Conservation (phyloP, 106 monocot species). For the Dioscorea dumetorum region DNA sequence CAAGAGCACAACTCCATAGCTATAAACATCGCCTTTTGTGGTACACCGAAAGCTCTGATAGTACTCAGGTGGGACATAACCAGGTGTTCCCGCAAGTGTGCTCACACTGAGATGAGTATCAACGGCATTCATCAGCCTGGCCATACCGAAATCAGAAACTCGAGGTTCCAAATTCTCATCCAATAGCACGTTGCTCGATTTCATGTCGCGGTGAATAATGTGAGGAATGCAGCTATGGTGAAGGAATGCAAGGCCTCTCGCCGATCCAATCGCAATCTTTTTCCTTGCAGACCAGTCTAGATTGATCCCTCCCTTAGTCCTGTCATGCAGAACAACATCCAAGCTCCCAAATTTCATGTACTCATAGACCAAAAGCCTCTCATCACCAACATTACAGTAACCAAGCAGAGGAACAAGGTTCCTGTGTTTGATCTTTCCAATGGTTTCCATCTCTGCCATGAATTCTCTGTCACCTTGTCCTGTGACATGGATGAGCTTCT, state of each 20-base stretch:
- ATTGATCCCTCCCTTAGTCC: constrained; percentile 2
- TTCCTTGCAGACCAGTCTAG: constrained; percentile 62
- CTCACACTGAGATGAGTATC: constrained; percentile 85
- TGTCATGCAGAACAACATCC: constrained; percentile 44
- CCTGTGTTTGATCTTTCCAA: constrained; percentile 76
- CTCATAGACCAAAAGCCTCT: constrained; percentile 74
- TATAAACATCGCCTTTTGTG: constrained; percentile 77
- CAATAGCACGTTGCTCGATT: constrained; percentile 68
- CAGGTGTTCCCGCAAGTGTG: constrained; percentile 74
- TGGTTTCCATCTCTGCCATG: constrained; percentile 90
- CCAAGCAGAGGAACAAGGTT: constrained; percentile 82
- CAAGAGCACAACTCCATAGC: constrained; percentile 72
- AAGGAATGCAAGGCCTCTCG: constrained; percentile 72
- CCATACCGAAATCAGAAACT: constrained; percentile 89
- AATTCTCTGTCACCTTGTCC: constrained; percentile 81
- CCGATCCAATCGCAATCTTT: constrained; percentile 66
- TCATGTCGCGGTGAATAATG: constrained; percentile 83
- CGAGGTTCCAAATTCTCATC: constrained; percentile 59
- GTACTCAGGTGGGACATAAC: constrained; percentile 94
- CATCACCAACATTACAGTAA: constrained; percentile 83
- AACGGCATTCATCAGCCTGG: constrained; percentile 53
- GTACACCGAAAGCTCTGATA: constrained; percentile 92
- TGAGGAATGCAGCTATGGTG: constrained; percentile 80
- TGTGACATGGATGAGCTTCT: constrained; percentile 66
- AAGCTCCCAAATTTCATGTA: constrained; percentile 85